Base-by-base conservation (phyloP, 2,329 filamentous ascomycete species). In the Neopestalotiopsis clavispora region DNA sequence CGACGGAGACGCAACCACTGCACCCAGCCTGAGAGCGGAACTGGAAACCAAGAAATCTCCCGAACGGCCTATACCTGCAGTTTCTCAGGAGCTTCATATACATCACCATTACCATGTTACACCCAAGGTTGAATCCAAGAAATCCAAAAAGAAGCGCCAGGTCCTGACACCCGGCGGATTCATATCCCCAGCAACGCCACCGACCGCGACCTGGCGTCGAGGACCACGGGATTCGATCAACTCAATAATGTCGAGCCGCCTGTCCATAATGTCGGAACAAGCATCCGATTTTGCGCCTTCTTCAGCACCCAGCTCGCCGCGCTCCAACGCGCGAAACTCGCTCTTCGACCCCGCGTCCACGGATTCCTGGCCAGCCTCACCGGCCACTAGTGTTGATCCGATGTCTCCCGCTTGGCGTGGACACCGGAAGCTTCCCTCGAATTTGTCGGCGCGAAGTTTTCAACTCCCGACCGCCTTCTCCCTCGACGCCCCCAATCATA, bases 71-170 rank as follows among this genome's bases (percentile, higher is more conserved):
- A 75, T 81, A 34, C 79, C 82, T 40, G 81, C 79, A 20, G 72
- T 87, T 2, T 91, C 92, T 0, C 92, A 93, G 75, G 93, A 96
- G 75, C 83, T 98, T 14, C 95, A 98, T 75, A 93, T 98, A 60
- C 95, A 98, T 76, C 95, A 98, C 75, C 95, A 98, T 78, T 97
- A 97, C 77, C 94, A 98, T 73, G 88, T 91, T 12, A 83, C 90
- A 1, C 82, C 86, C 66, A 91, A 90, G 77, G 84, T 87, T 23
- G 90, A 92, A 69, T 76, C 79, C 17, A 87, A 88, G 72, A 90
- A 90, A 69, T 84, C 88, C 9, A 93, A 90, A 81, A 97, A 94
- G 82, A 92, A 91, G 82, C 90, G 93, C 1, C 87, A 89, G 40
- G 85, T 89, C 28, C 82, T 93, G 10, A 87, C 86, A 13, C 84